phyloP scores from a whole-genome alignment of 169 alveolate genomes.

The Eimeria tenella region DNA sequence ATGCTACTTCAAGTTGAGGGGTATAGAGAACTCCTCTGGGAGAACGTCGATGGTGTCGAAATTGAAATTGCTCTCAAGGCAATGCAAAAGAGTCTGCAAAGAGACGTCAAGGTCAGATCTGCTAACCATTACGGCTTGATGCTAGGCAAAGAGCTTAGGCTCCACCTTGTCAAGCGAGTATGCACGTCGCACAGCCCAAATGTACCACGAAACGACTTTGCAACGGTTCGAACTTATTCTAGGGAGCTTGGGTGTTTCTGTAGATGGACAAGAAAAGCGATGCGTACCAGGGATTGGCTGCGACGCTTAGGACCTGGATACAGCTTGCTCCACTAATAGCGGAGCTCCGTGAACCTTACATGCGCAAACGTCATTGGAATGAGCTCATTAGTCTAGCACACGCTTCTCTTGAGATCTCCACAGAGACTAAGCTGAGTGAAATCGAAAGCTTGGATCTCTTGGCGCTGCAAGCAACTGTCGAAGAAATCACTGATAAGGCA shows the following conservation, averaged over 20 bases:
- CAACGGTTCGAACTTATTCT: no score
- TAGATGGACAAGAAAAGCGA: constrained; percentile 93
- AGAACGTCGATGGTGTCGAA: constrained; percentile 88
- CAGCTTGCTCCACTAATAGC: constrained; percentile 93
- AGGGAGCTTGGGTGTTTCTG: background rate
- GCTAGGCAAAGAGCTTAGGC: no score
- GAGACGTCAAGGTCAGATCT: constrained; percentile 65
- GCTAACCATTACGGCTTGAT: background rate
- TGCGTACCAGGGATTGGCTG: constrained; percentile 91
- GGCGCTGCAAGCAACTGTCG: constrained; percentile 93
- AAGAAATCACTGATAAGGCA: constrained; percentile 93
- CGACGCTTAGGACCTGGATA: constrained; percentile 89
- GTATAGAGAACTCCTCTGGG: constrained; percentile 90
- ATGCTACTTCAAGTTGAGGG: constrained; percentile 87
- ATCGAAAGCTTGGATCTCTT: constrained; percentile 93
- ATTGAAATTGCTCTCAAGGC: constrained; percentile 94
- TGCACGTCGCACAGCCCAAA: no score
- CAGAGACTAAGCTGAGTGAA: constrained; percentile 89
- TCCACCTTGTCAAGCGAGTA: no score
- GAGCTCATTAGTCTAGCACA: constrained; percentile 88
- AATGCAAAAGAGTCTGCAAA: constrained; percentile 87
- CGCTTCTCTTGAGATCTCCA: constrained; percentile 86
- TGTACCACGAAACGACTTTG: no score
- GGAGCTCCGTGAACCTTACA: constrained; percentile 94
- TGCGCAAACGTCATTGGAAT: constrained; percentile 97